A percentile compares a stretch with the other conserved stretches of the same genome.
Evolutionary conservation across 495 filamentous ascomycete species (phyloP).

Genomic region (Aspergillus olivimuriae): DNA sequence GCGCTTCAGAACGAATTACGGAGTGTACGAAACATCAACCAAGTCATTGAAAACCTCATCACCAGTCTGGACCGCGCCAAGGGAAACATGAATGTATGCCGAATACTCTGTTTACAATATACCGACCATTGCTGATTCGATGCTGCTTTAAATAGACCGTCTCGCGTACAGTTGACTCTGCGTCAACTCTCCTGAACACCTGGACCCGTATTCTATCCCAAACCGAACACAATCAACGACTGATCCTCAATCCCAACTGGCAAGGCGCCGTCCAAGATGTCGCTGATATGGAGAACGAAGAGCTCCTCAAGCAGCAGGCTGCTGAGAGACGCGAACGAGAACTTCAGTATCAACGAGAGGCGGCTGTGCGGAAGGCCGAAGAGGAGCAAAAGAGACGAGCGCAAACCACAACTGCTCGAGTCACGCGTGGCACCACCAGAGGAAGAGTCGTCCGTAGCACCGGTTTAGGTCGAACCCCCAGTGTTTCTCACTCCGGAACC

Average conservation of each 20-base stretch:
- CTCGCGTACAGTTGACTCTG: conserved; percentile 73
- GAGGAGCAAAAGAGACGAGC: conserved; percentile 59
- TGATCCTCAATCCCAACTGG: conserved; percentile 85
- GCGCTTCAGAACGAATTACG: conserved; percentile 72
- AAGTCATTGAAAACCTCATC: conserved; percentile 78
- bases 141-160: conserved; percentile 77
- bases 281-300: conserved; percentile 74
- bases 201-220: conserved; percentile 95
- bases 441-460: conserved; percentile 38
- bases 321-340: conserved; percentile 68
- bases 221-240: conserved; percentile 91
- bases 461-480: conserved; percentile 42
- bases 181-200: conserved; percentile 89
- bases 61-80: conserved; percentile 72
- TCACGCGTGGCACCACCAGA: conserved; percentile 39
- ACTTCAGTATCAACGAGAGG: conserved; percentile 68
- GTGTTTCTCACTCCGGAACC: conserved; percentile 23
- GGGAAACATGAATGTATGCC: conserved; percentile 80
- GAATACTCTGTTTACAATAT: not conserved
- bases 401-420: conserved; percentile 40
- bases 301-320: conserved; percentile 59
- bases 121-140: too few relatives aligned
- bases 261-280: conserved; percentile 82
- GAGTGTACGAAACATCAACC: conserved; percentile 75
- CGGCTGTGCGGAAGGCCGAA: conserved; percentile 60